These are phyloP conservation scores for cucumber (Cucumis sativus) DNA, from an alignment of 306 rosid species.

Conservation along the genomic window DNA sequence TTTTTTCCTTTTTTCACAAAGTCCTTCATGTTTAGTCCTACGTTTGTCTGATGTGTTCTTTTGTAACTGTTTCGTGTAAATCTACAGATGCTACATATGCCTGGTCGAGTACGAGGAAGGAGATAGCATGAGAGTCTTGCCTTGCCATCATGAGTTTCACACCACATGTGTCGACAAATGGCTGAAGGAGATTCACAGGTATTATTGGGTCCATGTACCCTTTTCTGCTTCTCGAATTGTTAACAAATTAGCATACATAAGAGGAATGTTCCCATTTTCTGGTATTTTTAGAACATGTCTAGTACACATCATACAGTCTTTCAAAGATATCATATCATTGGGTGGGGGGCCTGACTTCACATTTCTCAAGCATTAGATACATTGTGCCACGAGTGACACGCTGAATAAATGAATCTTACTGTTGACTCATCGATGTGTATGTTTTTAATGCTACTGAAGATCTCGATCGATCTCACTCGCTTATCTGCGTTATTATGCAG, in stretches of 20 bases:
- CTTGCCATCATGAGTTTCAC: slow-evolving; percentile 92
- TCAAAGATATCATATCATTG: background rate
- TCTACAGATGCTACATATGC: slow-evolving; percentile 85
- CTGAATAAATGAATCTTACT: background rate
- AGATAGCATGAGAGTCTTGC: slow-evolving; percentile 74
- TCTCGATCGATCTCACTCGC: background rate
- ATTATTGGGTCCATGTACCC: background rate
- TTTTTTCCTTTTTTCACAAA: background rate
- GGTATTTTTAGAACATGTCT: background rate
- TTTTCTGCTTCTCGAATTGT: background rate
- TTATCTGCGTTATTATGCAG: slow-evolving; percentile 30
- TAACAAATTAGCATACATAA: background rate
- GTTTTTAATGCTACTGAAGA: background rate
- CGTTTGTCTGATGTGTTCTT: background rate
- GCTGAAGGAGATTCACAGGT: slow-evolving; percentile 99
- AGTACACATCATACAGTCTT: background rate
- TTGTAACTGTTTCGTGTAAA: background rate
- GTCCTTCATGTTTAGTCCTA: background rate
- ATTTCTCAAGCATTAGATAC: background rate
- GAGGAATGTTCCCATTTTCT: background rate
- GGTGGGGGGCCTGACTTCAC: background rate
- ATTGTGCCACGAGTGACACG: background rate
- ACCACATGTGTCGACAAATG: slow-evolving; percentile 89
- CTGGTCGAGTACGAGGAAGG: slow-evolving; percentile 99
- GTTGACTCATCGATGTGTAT: background rate